These are phyloP conservation scores for Diaporthe humulicola DNA, from an alignment of 2,329 filamentous ascomycete species.

Conservation along the genomic window DNA sequence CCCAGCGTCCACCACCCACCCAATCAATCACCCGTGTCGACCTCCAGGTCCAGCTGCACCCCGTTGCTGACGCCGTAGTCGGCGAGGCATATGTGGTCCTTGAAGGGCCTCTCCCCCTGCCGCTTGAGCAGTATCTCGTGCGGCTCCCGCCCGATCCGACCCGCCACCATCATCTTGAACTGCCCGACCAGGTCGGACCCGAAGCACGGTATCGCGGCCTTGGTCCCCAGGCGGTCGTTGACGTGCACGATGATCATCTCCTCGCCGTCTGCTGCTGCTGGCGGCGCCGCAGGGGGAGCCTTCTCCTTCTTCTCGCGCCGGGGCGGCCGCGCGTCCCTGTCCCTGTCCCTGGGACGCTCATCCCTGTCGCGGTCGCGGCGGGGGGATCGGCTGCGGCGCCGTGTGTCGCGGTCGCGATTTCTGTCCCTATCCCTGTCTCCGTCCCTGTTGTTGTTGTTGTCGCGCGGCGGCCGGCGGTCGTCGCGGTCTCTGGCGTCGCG, in stretches of 20 bases:
- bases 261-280: slow-evolving; percentile 58
- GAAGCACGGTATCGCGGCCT: slow-evolving; percentile 91
- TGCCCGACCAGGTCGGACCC: slow-evolving; percentile 86
- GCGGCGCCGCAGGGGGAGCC: slow-evolving; percentile 43
- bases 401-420: slow-evolving; percentile 40
- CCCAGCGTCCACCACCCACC: no score
- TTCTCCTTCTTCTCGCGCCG: slow-evolving; percentile 48
- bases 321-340: slow-evolving; percentile 40
- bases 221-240: slow-evolving; percentile 97
- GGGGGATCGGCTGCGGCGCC: slow-evolving; percentile 47
- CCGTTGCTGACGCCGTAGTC: slow-evolving; percentile 97
- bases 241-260: slow-evolving; percentile 95
- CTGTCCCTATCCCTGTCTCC: slow-evolving; percentile 35
- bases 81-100: slow-evolving; percentile 87
- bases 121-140: slow-evolving; percentile 93
- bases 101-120: slow-evolving; percentile 93
- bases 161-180: slow-evolving; percentile 93
- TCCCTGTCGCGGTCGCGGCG: slow-evolving; percentile 44
- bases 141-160: slow-evolving; percentile 87
- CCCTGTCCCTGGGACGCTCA: slow-evolving; percentile 45
- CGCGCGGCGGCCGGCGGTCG: slow-evolving; percentile 16
- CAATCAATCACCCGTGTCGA: slow-evolving; percentile 71
- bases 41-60: slow-evolving; percentile 76
- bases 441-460: slow-evolving; percentile 41
- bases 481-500: slow-evolving; percentile 42